Evolutionary conservation across 176 grass and related monocot genomes (phyloP), one percentile per base, ranked within the genome.

Genomic region (Juncus inflexus): DNA sequence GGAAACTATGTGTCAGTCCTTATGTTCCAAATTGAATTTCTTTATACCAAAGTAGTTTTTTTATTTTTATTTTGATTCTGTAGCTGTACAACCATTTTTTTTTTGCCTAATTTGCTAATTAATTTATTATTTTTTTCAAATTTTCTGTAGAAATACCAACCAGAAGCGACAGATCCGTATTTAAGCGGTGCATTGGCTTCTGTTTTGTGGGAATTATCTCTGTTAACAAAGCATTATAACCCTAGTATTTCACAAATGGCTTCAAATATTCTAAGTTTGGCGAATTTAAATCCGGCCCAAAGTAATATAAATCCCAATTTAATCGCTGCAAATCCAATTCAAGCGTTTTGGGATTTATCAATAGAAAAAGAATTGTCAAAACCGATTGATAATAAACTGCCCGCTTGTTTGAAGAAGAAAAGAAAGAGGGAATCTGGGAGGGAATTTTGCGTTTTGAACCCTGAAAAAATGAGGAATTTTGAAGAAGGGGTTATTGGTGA

Each of bases 121-220:
- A 19, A 36, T 61, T 7, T 38, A 52, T 12, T 35, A 3, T 70
- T 16, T 3, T 63, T 67, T 7, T 3, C 40, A 39, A 54, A 13
- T 37, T 58, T 57, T 83, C 37, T 97, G 7, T 77, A 99, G 94
- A 90, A 90, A 86, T 99, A 92, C 68, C 83, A 90, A 66, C 85
- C 85, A 13, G 94, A 99, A 61, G 83, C 85, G 65, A 78, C 77
- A 15, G 94, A 92, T 76, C 94, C 94, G 51, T 86, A 99, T 58
- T 69, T 92, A 8, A 99, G 94, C 69, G 94, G 94, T n/a, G 94
- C 83, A 4, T 80, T 99, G 40, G 89, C 89, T 52, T 92, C 94
- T 14, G 94, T 92, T 16, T 79, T 99, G 55, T 92, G 89, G 89
- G 94, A 99, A 72, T 80, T 99, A 70, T 89, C 88, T 58, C 85